Conservation (phyloP, 495 filamentous ascomycete genomes). For the Acidomyces sp. region DNA sequence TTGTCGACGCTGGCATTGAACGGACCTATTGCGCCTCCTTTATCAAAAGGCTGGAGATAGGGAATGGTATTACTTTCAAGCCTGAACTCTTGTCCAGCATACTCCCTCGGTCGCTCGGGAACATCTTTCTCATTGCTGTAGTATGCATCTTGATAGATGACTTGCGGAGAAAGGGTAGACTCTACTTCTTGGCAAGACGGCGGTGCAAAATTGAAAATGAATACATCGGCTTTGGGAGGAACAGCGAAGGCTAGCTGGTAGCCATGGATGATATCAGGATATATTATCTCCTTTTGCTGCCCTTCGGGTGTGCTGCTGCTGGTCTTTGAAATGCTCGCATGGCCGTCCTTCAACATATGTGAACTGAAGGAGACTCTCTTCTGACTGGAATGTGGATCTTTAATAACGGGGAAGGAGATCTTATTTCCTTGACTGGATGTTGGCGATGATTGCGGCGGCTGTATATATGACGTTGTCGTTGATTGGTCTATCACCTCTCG, state of each 20-base stretch:
- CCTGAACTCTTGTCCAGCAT: conserved; percentile 78
- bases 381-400: conserved; percentile 46
- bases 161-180: conserved; percentile 32
- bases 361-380: conserved; percentile 5
- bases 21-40: conserved; percentile 43
- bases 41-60: conserved; percentile 69
- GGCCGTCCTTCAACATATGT: conserved; percentile 1
- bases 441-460: conserved; percentile 22
- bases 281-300: background rate
- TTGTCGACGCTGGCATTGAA: conserved; percentile 37
- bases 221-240: conserved; percentile 1
- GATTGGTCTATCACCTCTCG: too few species aligned
- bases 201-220: conserved; percentile 24
- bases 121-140: conserved; percentile 83
- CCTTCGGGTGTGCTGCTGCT: background rate
- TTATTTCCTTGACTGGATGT: conserved; percentile 26
- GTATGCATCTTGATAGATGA: conserved; percentile 75
- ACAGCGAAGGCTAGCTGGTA: conserved; percentile 20
- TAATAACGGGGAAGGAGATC: conserved; percentile 63
- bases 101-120: conserved; percentile 64
- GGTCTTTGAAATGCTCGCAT: background rate
- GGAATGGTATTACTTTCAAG: conserved; percentile 60
- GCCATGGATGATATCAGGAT: conserved; percentile 20
- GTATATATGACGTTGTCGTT: too few species aligned
- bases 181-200: conserved; percentile 26